phyloP scores from a whole-genome alignment of 306 rosid genomes.

The Citrullus mucosospermus region DNA sequence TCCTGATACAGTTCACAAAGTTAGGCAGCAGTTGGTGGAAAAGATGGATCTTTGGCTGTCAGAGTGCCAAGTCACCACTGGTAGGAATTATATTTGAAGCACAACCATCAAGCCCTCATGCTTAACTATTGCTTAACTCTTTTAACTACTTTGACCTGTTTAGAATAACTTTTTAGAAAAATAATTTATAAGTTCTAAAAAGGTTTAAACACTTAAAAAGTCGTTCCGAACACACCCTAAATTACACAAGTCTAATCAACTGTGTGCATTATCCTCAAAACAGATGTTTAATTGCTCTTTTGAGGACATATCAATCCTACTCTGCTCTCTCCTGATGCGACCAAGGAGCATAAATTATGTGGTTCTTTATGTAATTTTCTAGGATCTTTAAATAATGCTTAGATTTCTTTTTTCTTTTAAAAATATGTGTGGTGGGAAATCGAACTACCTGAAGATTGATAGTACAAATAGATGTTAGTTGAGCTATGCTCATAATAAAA shows the following conservation, averaged over 20 bases:
- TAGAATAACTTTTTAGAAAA: too few relatives aligned
- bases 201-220: not conserved
- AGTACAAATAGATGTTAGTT: too few relatives aligned
- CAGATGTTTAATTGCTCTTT: constrained; percentile 2
- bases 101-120: not conserved
- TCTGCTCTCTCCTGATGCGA: not conserved
- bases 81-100: constrained; percentile 21
- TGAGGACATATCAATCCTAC: not conserved
- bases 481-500: too few relatives aligned
- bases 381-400: not conserved
- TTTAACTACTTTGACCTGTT: not conserved
- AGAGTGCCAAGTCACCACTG: constrained; percentile 28
- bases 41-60: constrained; percentile 79
- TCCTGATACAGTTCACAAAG: constrained; percentile 69
- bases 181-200: not conserved
- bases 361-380: not conserved
- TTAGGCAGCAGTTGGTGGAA: constrained; percentile 63
- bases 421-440: too few relatives aligned
- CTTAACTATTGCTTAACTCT: not conserved
- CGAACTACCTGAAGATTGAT: too few relatives aligned
- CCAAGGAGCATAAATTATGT: not conserved
- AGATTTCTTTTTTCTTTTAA: not conserved
- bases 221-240: not conserved
- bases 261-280: not conserved
- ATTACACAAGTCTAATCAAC: not conserved